Base-by-base conservation (phyloP, 768 basidiomycete species). In the Naganishia vaughanmartiniae region DNA sequence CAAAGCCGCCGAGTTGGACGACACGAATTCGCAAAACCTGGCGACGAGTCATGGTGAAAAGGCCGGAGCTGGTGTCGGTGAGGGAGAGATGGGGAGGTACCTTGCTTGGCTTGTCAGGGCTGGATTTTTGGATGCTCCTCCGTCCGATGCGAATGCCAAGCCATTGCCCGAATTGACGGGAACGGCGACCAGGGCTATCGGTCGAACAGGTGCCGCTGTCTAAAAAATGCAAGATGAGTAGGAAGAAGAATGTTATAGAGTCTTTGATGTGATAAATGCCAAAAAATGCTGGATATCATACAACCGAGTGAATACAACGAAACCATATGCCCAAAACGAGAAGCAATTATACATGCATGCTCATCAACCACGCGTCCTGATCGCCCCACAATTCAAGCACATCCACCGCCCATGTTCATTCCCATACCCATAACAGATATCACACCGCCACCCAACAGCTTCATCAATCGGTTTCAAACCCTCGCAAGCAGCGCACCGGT, bases 31-130 rank as follows among this genome's bases (percentile, higher is more conserved):
- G 21, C 81, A 81, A n/a, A 84, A 85, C 14, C 78, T 98, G 51
- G 81, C 91, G 55, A 76, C 75, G 30, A 81, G 63, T 4, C 85
- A 74, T 80, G 86, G 77, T 14, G 81, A 81, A 77, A 77, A 71
- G 63, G 69, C 77, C 73, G 70, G 76, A 19, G 83, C 81, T 73
- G 91, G 91, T 0, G 93, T 98, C 46, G 87, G 88, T 63, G 87
- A 89, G 34, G 83, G 83, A 26, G 81, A 93, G 60, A 87, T 96
- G 85, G 94, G 93, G 0, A 83, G 87, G 74, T 99, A 99, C 80
- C 82, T 99, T 21, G 87, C 93, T 9, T 99, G 96, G 96, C 85
- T 98, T 24, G 85, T 97, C 48, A 86, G 86, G 3, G 92, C 90
- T 5, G 90, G 83, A 6, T 98, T 97, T 84, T 83, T 99, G 63